A percentile compares a stretch with the other conserved stretches of the same genome.
Conservation (phyloP, 345 rosid species). For the Gossypium anomalum region DNA sequence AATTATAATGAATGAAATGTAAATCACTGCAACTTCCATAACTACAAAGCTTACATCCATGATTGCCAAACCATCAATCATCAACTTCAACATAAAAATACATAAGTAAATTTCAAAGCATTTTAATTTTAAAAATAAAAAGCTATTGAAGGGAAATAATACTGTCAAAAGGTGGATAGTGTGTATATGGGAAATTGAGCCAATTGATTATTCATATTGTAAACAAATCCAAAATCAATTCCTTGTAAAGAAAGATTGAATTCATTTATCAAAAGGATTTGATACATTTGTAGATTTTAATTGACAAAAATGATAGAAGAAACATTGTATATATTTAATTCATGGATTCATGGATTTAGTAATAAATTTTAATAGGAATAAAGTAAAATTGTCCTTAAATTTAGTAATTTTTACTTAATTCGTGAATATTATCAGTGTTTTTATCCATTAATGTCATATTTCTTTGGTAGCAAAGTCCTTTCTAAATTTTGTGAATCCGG, state of each 20-base stretch:
- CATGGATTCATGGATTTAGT: too few relatives aligned
- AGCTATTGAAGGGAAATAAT: not conserved
- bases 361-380: too few relatives aligned
- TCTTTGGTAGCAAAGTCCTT: fast-evolving
- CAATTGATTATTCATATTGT: not conserved
- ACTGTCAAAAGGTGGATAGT: not conserved
- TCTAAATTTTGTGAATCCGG: too few relatives aligned
- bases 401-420: too few relatives aligned
- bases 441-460: too few relatives aligned
- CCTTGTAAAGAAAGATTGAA: not conserved
- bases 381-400: too few relatives aligned
- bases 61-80: not conserved
- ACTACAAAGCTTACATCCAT: not conserved
- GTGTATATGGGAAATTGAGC: too few relatives aligned
- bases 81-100: not conserved
- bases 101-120: not conserved
- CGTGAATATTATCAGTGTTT: too few relatives aligned
- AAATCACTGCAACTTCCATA: slow-evolving; percentile 2
- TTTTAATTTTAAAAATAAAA: not conserved
- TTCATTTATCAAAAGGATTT: not conserved
- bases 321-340: not conserved
- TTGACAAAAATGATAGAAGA: not conserved
- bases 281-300: not conserved
- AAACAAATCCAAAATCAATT: not conserved
- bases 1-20: not conserved